phyloP scores from a whole-genome alignment of 1,284 basidiomycete genomes.

The Mycosarcoma maydis region DNA sequence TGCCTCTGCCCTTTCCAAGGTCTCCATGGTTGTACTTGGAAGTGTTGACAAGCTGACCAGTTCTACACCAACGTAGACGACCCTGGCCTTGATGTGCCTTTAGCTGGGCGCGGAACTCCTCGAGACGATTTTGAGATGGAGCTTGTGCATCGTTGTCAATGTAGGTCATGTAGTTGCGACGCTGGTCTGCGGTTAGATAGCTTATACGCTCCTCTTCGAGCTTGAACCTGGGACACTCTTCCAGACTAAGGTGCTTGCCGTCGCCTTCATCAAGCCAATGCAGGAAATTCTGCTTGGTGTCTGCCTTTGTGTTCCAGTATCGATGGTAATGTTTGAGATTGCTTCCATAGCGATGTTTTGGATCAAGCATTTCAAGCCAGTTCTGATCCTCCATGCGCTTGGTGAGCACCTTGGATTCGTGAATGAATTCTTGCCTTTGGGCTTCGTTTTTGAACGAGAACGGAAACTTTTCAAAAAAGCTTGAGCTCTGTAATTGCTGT shows the following conservation, averaged over 20 bases:
- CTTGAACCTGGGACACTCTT: conserved; percentile 75
- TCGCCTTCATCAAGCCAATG: conserved; percentile 77
- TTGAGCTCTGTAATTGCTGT: conserved; percentile 20
- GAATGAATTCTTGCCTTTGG: conserved; percentile 30
- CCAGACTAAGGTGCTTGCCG: conserved; percentile 75
- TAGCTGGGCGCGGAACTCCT: conserved; percentile 17
- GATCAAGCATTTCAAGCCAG: conserved; percentile 52
- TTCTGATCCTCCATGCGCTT: conserved; percentile 49
- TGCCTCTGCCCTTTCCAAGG: conserved; percentile 57
- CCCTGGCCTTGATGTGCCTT: conserved; percentile 67
- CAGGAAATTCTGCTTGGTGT: conserved; percentile 50
- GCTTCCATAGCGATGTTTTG: conserved; percentile 51
- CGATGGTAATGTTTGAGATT: conserved; percentile 55
- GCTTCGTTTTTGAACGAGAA: conserved; percentile 36
- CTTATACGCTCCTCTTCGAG: conserved; percentile 73
- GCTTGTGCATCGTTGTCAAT: conserved; percentile 62
- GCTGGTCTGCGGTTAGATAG: conserved; percentile 71
- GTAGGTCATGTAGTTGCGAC: conserved; percentile 77
- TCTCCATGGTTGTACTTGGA: conserved; percentile 55
- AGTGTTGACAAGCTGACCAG: conserved; percentile 71
- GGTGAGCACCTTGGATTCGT: conserved; percentile 33
- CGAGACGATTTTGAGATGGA: conserved; percentile 2
- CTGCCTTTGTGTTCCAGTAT: conserved; percentile 36
- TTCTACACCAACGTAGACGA: conserved; percentile 76
- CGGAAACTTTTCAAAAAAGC: conserved; percentile 44